Base-by-base conservation (phyloP, 2,329 filamentous ascomycete species). In the Cryphonectria carpinicola region DNA sequence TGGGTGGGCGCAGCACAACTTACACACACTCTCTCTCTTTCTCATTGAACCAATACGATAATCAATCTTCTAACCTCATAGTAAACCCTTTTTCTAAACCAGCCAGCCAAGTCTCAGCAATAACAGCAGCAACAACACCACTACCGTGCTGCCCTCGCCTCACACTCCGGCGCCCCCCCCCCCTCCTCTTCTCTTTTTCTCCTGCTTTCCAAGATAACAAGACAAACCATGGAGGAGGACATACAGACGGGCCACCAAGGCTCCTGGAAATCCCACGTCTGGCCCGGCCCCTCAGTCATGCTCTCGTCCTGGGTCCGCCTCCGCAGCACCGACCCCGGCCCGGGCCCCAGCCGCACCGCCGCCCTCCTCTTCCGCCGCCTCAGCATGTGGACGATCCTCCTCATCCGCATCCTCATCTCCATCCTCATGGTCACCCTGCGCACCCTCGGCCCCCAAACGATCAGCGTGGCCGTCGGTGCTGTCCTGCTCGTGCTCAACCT, bases 251-350 rank as follows among this genome's bases (percentile, higher is more conserved):
- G 6, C 52, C 49, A 58, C 52, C 49, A 58, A 4, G 37, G 37
- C 58, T 66, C 67, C 25, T 71, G 70, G 70, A 69, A 66, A 11
- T 63, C 70, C 11, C 70, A 67, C n/a, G 68, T 35, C 35, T 71
- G 67, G 54, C 70, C 65, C 25, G 61, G 63, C 56, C 22, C 28
- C 32, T 37, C 67, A 46, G 54, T 62, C 13, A 46, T 69, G 37
- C 17, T 41, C 11, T 54, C 35, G 8, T 69, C 67, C 8, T 71
- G 67, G 63, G 25, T 32, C 13, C 61, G 25, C 19, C 60, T 69
- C 17, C 39, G 25, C 43, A 43, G 66, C 22, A n/a, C 28, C 41
- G 56, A 25, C 39, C 32, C 32, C 67, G 14, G n/a, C 52, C 19
- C 46, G 1, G 22, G 46, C 46, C 6, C 46, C 46, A n/a, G n/a